These are phyloP conservation scores for Durotheca rogersii DNA, from an alignment of 495 filamentous ascomycete genomes.

Conservation along the genomic window DNA sequence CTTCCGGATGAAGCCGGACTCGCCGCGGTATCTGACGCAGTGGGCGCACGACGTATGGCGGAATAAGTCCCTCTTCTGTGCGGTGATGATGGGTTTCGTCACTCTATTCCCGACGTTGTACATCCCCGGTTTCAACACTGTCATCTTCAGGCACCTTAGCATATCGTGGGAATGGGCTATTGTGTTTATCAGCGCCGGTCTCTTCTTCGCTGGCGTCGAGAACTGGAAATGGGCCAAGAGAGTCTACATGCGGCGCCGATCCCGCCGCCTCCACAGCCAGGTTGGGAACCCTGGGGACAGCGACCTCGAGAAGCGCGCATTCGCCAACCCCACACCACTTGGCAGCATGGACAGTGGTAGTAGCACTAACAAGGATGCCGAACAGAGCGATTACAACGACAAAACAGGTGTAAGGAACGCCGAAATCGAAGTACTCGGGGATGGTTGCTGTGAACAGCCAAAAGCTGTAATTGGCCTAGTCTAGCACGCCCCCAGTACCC, in stretches of 20 bases:
- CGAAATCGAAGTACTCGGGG: too few species aligned
- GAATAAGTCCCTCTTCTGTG: conserved; percentile 72
- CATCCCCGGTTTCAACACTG: conserved; percentile 66
- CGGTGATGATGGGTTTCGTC: conserved; percentile 65
- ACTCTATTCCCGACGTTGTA: conserved; percentile 72
- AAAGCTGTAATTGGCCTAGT: too few species aligned
- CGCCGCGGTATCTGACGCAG: conserved; percentile 52
- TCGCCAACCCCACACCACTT: too few species aligned
- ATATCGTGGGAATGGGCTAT: conserved; percentile 75
- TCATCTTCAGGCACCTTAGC: conserved; percentile 68
- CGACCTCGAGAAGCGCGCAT: conserved; percentile 43
- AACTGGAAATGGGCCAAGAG: conserved; percentile 69
- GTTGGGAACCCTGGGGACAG: conserved; percentile 39
- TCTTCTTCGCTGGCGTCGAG: conserved; percentile 68
- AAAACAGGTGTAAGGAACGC: conserved; percentile 46
- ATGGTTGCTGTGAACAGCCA: too few species aligned
- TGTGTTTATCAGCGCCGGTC: conserved; percentile 56
- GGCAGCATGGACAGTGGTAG: too few species aligned
- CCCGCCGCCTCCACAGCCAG: conserved; percentile 30
- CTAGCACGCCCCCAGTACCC: too few species aligned
- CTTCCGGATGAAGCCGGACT: conserved; percentile 64
- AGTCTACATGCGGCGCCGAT: conserved; percentile 35
- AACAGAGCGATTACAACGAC: conserved; percentile 46
- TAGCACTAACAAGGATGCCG: too few species aligned
- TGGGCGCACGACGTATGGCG: conserved; percentile 61